These are phyloP conservation scores for Pseudogymnoascus sp. DNA, from an alignment of 2,329 filamentous ascomycete genomes.

Conservation along the genomic window DNA sequence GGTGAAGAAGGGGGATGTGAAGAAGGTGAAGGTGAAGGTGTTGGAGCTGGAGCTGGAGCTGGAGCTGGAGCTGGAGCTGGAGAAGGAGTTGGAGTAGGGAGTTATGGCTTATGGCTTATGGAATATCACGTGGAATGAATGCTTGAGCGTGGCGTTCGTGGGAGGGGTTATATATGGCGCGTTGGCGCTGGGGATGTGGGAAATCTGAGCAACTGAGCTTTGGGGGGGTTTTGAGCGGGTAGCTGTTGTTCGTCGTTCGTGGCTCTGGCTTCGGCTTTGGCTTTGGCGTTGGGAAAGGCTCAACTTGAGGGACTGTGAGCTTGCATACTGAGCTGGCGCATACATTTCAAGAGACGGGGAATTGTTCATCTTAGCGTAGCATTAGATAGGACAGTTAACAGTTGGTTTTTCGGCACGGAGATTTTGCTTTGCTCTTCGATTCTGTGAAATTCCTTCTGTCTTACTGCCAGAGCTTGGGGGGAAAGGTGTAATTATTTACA, in stretches of 20 bases:
- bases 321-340: background rate
- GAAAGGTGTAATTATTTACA: background rate
- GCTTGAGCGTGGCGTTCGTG: background rate
- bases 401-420: background rate
- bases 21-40: background rate
- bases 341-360: background rate
- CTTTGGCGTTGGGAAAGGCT: background rate
- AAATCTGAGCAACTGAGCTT: background rate
- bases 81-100: background rate
- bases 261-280: background rate
- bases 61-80: background rate
- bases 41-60: background rate
- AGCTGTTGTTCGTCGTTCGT: background rate
- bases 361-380: constrained; percentile 4
- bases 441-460: background rate
- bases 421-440: background rate
- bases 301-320: background rate
- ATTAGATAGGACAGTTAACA: background rate
- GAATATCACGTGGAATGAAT: background rate
- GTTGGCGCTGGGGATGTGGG: background rate
- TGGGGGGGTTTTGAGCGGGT: background rate
- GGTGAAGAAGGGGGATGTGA: background rate
- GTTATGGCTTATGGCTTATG: background rate
- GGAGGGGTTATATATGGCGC: background rate
- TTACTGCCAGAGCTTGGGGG: background rate